Base-by-base conservation (phyloP, 1,284 basidiomycete species). In the Cryptococcus sp. region DNA sequence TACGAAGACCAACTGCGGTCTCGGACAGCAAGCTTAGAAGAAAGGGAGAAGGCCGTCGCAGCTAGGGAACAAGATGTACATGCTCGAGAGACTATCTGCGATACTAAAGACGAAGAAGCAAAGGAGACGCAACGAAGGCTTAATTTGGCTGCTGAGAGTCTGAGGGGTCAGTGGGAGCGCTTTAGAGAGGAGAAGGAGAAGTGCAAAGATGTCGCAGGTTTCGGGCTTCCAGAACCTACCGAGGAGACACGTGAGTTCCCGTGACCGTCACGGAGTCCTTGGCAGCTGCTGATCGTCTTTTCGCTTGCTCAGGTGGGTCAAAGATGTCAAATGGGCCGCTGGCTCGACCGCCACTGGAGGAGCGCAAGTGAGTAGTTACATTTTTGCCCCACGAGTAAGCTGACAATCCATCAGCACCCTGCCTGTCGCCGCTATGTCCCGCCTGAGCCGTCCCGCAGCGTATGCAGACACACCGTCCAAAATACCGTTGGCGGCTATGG, bases 41-140 rank as follows among this genome's bases (percentile, higher is more conserved):
- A 81, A 50, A 82, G 87, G 8, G 88, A 91, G 39, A 64, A 65
- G 35, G 54, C 53, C 2, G 19, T 73, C 6, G 46, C 43, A 5
- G 54, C 57, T 23, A 60, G 69, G 16, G 71, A 72, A 35, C 63
- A 60, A 2, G 87, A 85, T 0, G 80, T 90, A 10, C 74, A 80
- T 16, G 80, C 80, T 50, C 82, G 88, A 13, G 88, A 90, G 66
- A 84, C 86, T 49, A 87, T 89, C 68, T 85, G 91, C 30, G 49
- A 52, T 65, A 81, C 85, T 11, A 88, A 89, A 65, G 87, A 86
- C 54, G 88, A 89, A 65, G 86, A 90, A 41, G 82, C 87, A 67
- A 81, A 83, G 27, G 86, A 87, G 16, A 87, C 90, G 47, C 80
- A 86, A 54, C 80, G 80, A 52, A 80, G 88, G 15, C 86, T 91